Conservation (phyloP, 169 alveolate genomes). For the Plasmodium ovale region DNA sequence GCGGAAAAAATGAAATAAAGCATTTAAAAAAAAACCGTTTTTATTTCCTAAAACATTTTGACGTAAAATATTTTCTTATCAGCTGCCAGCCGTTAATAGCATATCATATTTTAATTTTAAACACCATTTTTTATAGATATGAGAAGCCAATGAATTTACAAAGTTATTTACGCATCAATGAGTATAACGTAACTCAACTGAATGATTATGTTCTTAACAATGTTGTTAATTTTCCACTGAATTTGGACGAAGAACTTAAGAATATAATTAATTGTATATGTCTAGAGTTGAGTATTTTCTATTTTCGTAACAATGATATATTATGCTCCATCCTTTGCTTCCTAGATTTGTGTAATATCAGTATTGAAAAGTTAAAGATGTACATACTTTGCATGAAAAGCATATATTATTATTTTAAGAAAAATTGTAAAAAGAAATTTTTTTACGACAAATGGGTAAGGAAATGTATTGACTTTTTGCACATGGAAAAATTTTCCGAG, state of each 20-base stretch:
- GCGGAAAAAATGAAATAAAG: too few relatives aligned
- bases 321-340: slow-evolving; percentile 45
- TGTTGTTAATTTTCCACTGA: slow-evolving; percentile 23
- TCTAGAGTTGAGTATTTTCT: slow-evolving; percentile 32
- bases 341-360: slow-evolving; percentile 45
- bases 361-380: slow-evolving; percentile 51
- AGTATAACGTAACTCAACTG: not conserved
- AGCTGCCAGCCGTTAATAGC: slow-evolving; percentile 59
- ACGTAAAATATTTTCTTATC: slow-evolving; percentile 30
- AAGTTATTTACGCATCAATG: slow-evolving; percentile 26
- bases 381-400: slow-evolving; percentile 44
- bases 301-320: slow-evolving; percentile 35
- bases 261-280: slow-evolving; percentile 14
- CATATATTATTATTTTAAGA: slow-evolving; percentile 52
- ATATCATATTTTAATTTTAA: slow-evolving; percentile 39
- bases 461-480: slow-evolving; percentile 22
- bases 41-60: slow-evolving; percentile 41
- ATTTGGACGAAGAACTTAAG: slow-evolving; percentile 21
- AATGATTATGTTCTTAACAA: slow-evolving; percentile 38
- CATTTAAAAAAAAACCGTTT: slow-evolving; percentile 23
- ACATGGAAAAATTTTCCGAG: slow-evolving; percentile 8
- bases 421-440: slow-evolving; percentile 23
- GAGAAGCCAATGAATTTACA: not conserved
- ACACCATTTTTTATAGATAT: slow-evolving; percentile 11
- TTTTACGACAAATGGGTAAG: slow-evolving; percentile 44